These are phyloP conservation scores for Hippophae tibetana DNA, from an alignment of 306 rosid genomes.

Conservation along the genomic window DNA sequence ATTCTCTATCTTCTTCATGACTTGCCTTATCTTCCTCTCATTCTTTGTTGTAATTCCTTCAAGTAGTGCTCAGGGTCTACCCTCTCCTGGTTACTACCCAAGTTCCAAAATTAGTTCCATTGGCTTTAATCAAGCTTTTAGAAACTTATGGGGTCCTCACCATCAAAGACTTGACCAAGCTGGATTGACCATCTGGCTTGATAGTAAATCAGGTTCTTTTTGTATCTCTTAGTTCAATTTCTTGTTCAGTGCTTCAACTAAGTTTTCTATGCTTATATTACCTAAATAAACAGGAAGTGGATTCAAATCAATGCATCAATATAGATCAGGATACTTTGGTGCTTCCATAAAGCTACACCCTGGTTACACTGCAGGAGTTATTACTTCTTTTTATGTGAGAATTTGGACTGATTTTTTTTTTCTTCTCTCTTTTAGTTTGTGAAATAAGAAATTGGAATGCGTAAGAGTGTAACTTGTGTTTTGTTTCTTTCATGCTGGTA, in stretches of 20 bases:
- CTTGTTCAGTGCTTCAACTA: neutral
- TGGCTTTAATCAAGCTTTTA: constrained; percentile 47
- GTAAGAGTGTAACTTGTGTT: neutral
- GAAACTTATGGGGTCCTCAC: constrained; percentile 75
- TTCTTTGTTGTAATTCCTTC: constrained; percentile 24
- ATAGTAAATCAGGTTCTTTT: constrained; percentile 44
- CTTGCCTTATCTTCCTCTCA: constrained; percentile 25
- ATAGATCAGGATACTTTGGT: constrained; percentile 72
- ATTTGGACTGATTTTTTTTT: neutral
- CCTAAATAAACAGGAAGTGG: constrained; percentile 59
- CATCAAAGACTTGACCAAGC: constrained; percentile 60
- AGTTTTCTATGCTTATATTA: neutral
- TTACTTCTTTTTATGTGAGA: constrained; percentile 70
- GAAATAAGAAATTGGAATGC: neutral
- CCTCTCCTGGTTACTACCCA: constrained; percentile 74
- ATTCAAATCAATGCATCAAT: constrained; percentile 57
- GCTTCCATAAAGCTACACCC: constrained; percentile 68
- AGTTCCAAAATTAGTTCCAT: constrained; percentile 44
- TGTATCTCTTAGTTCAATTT: no score
- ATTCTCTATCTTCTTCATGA: constrained; percentile 26
- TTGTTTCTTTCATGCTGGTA: neutral
- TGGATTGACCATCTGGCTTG: constrained; percentile 64
- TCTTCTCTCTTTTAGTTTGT: no score
- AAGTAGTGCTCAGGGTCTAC: constrained; percentile 45
- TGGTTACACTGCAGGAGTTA: constrained; percentile 86